These are phyloP conservation scores for Globisporangium uncinulatum DNA, from an alignment of 352 stramenopile species.

Conservation along the genomic window DNA sequence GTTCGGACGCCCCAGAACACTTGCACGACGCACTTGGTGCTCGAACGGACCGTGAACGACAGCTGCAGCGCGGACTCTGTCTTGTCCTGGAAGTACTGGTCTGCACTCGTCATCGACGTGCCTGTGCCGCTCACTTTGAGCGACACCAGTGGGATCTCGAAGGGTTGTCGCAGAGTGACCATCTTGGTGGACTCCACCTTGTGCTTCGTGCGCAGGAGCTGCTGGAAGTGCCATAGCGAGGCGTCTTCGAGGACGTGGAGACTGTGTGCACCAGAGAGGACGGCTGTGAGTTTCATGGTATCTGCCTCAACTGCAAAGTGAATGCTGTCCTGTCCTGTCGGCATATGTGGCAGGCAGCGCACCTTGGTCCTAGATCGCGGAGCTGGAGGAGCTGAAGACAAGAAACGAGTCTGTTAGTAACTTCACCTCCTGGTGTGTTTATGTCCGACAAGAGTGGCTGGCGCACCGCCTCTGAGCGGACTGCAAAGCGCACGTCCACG, in stretches of 20 bases:
- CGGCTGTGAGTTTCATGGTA: background rate
- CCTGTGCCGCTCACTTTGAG: slow-evolving; percentile 13
- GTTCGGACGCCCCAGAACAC: slow-evolving; percentile 29
- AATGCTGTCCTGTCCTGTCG: background rate
- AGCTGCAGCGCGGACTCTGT: slow-evolving; percentile 12
- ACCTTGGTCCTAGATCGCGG: slow-evolving; percentile 27
- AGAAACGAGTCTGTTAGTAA: too few relatives aligned
- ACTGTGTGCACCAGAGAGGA: slow-evolving; percentile 11
- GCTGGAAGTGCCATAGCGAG: slow-evolving; percentile 63
- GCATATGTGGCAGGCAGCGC: background rate
- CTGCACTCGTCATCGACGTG: slow-evolving; percentile 2
- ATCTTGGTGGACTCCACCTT: slow-evolving; percentile 29
- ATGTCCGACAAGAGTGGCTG: too few relatives aligned
- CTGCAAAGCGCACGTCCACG: slow-evolving; percentile 34
- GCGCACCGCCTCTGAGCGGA: slow-evolving; percentile 37
- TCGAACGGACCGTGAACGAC: slow-evolving; percentile 19
- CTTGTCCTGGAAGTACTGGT: background rate
- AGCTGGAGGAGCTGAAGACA: slow-evolving; percentile 21
- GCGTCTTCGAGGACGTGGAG: slow-evolving; percentile 40
- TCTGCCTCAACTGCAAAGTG: too few relatives aligned
- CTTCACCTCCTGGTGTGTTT: too few relatives aligned
- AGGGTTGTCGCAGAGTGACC: slow-evolving; percentile 34
- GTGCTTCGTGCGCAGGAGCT: slow-evolving; percentile 44
- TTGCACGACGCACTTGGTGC: slow-evolving; percentile 20
- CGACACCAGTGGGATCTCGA: slow-evolving; percentile 33